A percentile compares a stretch with the other conserved stretches of the same genome.
Conservation (phyloP, 306 rosid genomes). For the Citrullus mucosospermus region DNA sequence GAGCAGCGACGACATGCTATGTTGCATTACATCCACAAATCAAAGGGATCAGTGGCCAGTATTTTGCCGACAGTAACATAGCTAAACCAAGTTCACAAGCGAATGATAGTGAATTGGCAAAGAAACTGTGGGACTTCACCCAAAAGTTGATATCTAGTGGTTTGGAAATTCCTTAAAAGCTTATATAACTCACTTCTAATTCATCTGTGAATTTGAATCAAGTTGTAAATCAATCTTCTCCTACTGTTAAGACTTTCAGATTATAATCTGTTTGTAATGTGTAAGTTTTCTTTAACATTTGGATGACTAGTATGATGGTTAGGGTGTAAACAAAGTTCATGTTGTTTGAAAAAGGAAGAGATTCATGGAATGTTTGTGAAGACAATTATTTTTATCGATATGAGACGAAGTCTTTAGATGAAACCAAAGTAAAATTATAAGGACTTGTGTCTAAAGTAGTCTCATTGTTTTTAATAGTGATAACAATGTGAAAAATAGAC, state of each 20-base stretch:
- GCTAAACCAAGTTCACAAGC: constrained; percentile 41
- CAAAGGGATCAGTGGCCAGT: constrained; percentile 44
- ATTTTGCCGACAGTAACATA: constrained; percentile 44
- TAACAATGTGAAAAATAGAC: too few species aligned
- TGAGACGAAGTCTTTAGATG: too few species aligned
- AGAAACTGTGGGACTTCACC: constrained; percentile 66
- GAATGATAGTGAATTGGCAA: constrained; percentile 42
- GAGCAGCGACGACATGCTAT: constrained; percentile 81
- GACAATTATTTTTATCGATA: too few species aligned
- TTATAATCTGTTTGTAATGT: neutral
- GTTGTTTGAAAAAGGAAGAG: too few species aligned
- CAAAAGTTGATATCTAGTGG: constrained; percentile 18
- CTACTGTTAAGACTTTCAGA: neutral
- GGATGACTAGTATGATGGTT: too few species aligned
- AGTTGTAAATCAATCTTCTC: neutral
- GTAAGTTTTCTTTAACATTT: neutral
- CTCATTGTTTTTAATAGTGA: too few species aligned
- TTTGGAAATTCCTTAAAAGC: neutral
- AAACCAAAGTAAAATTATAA: too few species aligned
- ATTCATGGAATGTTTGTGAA: too few species aligned
- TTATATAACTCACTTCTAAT: neutral
- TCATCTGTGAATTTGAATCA: neutral
- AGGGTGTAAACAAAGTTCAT: too few species aligned
- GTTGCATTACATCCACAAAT: constrained; percentile 69
- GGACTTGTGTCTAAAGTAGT: too few species aligned